Base-by-base conservation (phyloP, 495 filamentous ascomycete species). In the Penicillium lagena region DNA sequence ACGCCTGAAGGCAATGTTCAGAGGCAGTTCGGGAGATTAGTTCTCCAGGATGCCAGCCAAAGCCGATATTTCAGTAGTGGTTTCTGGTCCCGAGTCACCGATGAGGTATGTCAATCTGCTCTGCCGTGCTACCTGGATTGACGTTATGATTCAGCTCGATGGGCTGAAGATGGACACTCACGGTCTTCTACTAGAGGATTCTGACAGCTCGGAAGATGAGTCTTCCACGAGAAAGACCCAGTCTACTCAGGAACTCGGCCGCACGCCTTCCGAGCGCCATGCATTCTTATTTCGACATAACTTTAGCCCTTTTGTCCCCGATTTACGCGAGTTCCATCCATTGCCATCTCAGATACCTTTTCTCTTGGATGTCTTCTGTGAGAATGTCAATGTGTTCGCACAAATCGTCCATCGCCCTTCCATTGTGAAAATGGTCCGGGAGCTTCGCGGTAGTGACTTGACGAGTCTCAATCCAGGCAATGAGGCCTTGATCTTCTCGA, bases 401-500 rank as follows among this genome's bases (percentile, higher is more conserved):
- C 69, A 67, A 35, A 47, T 75, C 12, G 60, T 81, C 10, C 78
- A 83, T 48, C 67, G 76, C 29, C 77, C 78, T 10, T 77, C 71
- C 6, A 15, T 79, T 8, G 63, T 42, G 7, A 70, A 73, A 39
- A 67, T 79, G 48, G 51, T 75, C 9, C 64, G 65, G 6, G 55
- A 65, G 33, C 50, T 63, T 12, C 63, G 65, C 8, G 56, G 58
- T 3, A 54, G 52, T 33, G 55, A 64, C 14, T 52, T 59, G 41
- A 52, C 64, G 15, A 38, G 44, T 13, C 50, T 73, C 1, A 62
- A 67, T 0, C 64, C 69, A 7, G 55, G 66, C 22, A 69, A 78
- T 39, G 74, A 83, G 48, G 77, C 80, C 10, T 54, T 83, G 36
- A 60, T 82, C 56, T 80, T 82, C 54, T 64, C 78, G 0, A 77